A percentile compares a stretch with the other conserved stretches of the same genome.
These are phyloP conservation scores for Yamadazyma aaseri DNA, from an alignment of 1,139 yeast species.

Conservation along the genomic window DNA sequence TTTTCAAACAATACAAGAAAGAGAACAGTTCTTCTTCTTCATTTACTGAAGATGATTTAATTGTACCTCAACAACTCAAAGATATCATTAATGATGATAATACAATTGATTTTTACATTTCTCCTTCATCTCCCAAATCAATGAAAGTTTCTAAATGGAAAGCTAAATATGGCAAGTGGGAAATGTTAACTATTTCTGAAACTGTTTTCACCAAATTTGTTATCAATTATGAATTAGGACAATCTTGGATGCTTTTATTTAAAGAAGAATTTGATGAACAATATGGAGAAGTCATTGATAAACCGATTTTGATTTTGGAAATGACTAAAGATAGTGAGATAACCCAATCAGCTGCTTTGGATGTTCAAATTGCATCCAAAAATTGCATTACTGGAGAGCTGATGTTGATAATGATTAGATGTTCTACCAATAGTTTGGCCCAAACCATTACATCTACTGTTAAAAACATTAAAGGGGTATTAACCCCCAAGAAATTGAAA, in stretches of 20 bases:
- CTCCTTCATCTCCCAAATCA: conserved; percentile 34
- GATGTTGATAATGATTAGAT: conserved; percentile 35
- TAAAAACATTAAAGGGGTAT: conserved; percentile 28
- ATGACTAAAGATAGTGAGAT: conserved; percentile 25
- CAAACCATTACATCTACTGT: conserved; percentile 27
- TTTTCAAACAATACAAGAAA: conserved; percentile 31
- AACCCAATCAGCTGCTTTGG: conserved; percentile 41
- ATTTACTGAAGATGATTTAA: conserved; percentile 19
- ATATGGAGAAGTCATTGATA: conserved; percentile 32
- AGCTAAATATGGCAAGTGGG: conserved; percentile 45
- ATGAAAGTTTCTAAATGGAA: conserved; percentile 48
- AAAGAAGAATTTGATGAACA: conserved; percentile 39
- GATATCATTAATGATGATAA: conserved; percentile 38
- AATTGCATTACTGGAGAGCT: conserved; percentile 32
- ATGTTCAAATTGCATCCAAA: conserved; percentile 34
- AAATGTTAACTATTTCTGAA: conserved; percentile 40
- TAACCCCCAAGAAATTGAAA: conserved; percentile 17
- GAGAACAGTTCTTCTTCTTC: conserved; percentile 6
- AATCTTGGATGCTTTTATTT: conserved; percentile 42
- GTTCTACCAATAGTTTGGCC: conserved; percentile 28
- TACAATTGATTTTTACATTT: conserved; percentile 40
- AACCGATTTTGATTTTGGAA: conserved; percentile 37
- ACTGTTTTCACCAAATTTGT: conserved; percentile 38
- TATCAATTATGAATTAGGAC: conserved; percentile 31
- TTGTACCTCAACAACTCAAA: conserved; percentile 38